Conservation (phyloP, 768 basidiomycete genomes). For the Amanita inopinata region DNA sequence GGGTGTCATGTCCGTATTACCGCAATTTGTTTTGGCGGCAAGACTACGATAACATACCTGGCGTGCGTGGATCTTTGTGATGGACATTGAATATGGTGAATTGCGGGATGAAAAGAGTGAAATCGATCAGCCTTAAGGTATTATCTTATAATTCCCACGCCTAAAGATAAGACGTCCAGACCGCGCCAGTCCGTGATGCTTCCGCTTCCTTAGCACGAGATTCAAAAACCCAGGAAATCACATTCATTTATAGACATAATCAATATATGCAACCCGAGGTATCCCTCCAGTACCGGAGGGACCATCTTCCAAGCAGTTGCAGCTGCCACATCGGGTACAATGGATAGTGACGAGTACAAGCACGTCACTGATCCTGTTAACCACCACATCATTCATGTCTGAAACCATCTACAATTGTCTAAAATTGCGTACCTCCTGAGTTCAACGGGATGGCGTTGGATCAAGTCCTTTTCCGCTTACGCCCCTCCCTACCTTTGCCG, state of each 20-base stretch:
- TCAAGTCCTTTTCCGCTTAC: constrained; percentile 24
- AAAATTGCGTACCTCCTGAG: constrained; percentile 2
- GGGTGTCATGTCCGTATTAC: constrained; percentile 9
- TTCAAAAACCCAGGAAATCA: too few relatives aligned
- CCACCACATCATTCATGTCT: too few relatives aligned
- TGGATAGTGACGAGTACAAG: too few relatives aligned
- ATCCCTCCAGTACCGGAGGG: too few relatives aligned
- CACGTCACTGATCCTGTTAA: too few relatives aligned
- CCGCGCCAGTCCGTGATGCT: too few relatives aligned
- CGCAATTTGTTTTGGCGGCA: not conserved
- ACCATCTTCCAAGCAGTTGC: too few relatives aligned
- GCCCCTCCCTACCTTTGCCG: constrained; percentile 37
- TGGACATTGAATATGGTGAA: constrained; percentile 63
- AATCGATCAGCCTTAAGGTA: constrained; percentile 29
- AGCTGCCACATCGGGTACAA: too few relatives aligned
- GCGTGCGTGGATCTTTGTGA: constrained; percentile 86
- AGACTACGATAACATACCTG: constrained; percentile 44
- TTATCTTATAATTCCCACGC: constrained; percentile 30
- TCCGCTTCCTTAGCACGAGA: too few relatives aligned
- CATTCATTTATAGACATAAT: too few relatives aligned
- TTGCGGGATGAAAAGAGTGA: constrained; percentile 20
- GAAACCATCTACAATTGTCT: too few relatives aligned
- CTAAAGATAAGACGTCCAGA: constrained; percentile 5
- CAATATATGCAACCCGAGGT: too few relatives aligned
- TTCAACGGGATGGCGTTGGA: not conserved